A percentile compares a stretch with the other conserved stretches of the same genome.
Conservation (phyloP, 2,329 filamentous ascomycete genomes). For the Xylariaceae sp. region DNA sequence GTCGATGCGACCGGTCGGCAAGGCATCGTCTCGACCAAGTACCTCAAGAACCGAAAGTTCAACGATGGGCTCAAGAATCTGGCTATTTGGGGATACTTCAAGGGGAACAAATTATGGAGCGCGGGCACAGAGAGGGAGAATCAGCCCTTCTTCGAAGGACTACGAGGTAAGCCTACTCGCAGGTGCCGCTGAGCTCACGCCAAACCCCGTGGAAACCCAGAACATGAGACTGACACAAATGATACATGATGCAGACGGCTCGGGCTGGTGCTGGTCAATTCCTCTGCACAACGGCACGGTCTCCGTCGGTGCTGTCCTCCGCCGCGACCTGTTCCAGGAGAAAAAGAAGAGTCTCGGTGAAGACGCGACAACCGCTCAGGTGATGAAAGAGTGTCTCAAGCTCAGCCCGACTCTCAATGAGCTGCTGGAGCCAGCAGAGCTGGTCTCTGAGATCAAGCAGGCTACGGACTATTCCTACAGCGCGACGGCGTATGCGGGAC, state of each 20-base stretch:
- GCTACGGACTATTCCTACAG: conserved; percentile 48
- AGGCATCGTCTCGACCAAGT: conserved; percentile 45
- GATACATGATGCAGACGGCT: conserved; percentile 32
- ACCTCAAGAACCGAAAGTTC: conserved; percentile 43
- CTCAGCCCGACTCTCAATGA: conserved; percentile 28
- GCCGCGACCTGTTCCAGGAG: conserved; percentile 33
- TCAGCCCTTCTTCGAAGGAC: conserved; percentile 41
- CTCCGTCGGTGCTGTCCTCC: conserved; percentile 41
- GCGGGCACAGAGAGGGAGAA: conserved; percentile 29
- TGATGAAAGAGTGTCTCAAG: conserved; percentile 35
- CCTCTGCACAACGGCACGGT: conserved; percentile 44
- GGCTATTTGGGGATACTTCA: conserved; percentile 48
- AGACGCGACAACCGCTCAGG: conserved; percentile 15
- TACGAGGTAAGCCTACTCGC: conserved; percentile 14
- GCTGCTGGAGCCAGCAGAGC: conserved; percentile 31
- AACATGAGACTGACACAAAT: no score
- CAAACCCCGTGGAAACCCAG: no score
- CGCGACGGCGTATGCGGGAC: conserved; percentile 38
- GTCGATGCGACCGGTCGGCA: conserved; percentile 45
- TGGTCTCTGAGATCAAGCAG: conserved; percentile 34
- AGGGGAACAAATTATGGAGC: conserved; percentile 31
- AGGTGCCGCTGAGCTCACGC: no score
- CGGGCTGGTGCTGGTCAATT: conserved; percentile 49
- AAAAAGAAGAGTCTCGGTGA: conserved; percentile 32
- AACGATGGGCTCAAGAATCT: conserved; percentile 48